Evolutionary conservation across 345 rosid genomes (phyloP).

Genomic region (Firmiana major): DNA sequence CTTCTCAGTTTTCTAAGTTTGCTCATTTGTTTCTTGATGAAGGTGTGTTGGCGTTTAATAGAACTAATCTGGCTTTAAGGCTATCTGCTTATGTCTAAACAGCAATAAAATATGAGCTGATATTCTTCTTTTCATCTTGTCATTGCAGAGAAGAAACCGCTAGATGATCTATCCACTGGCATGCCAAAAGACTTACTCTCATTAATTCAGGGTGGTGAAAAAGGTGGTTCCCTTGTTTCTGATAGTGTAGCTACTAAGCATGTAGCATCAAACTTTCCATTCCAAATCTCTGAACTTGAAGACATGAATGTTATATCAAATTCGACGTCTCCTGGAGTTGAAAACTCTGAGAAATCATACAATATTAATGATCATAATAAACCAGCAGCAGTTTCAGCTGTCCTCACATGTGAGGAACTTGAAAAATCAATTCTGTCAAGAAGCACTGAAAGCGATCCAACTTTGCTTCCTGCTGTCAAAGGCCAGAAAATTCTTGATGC

Average conservation of each 20-base stretch:
- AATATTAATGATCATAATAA: slow-evolving; percentile 23
- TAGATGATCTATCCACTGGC: slow-evolving; percentile 36
- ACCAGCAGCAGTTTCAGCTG: slow-evolving; percentile 47
- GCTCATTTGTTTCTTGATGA: slow-evolving; percentile 85
- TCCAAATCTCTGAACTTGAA: slow-evolving; percentile 34
- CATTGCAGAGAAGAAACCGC: slow-evolving; percentile 66
- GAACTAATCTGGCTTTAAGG: not conserved
- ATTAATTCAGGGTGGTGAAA: slow-evolving; percentile 70
- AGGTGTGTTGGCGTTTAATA: slow-evolving; percentile 43
- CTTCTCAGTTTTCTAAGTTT: slow-evolving; percentile 71
- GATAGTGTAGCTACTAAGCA: slow-evolving; percentile 36
- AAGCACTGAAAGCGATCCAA: slow-evolving; percentile 39
- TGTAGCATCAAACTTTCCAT: slow-evolving; percentile 26
- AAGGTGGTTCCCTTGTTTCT: slow-evolving; percentile 37
- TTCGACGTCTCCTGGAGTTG: slow-evolving; percentile 18
- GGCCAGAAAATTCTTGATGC: slow-evolving; percentile 32
- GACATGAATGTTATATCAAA: slow-evolving; percentile 27
- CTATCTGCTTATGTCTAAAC: not conserved
- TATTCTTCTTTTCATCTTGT: slow-evolving; percentile 6
- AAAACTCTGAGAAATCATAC: slow-evolving; percentile 26
- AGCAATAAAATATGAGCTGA: not conserved
- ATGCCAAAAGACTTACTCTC: slow-evolving; percentile 63
- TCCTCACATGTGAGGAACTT: slow-evolving; percentile 98
- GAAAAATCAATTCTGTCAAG: slow-evolving; percentile 85
- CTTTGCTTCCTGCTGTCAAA: slow-evolving; percentile 31